Conservation (phyloP, 805 yeast genomes). For the Soucietia sequanensis region DNA sequence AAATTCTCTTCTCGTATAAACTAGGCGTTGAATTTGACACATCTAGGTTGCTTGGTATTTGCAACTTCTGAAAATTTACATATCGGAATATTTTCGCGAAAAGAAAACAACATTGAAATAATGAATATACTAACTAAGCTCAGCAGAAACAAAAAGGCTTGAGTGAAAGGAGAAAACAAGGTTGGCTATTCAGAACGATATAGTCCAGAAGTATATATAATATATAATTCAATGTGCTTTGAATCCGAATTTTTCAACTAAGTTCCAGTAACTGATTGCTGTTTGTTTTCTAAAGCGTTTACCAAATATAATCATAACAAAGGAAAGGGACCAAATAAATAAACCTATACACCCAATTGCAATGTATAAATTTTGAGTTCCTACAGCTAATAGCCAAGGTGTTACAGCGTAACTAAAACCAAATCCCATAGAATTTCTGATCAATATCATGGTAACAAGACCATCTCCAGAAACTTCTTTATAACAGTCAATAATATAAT, state of each 20-base stretch:
- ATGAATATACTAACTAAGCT: too few species aligned
- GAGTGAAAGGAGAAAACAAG: too few species aligned
- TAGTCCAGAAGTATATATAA: too few species aligned
- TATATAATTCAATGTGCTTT: slow-evolving; percentile 13
- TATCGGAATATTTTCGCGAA: too few species aligned
- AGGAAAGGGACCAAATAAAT: slow-evolving; percentile 18
- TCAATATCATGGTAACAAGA: slow-evolving; percentile 15
- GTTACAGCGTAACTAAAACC: slow-evolving; percentile 16
- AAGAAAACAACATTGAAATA: too few species aligned
- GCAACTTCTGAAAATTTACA: too few species aligned
- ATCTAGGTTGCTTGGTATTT: too few species aligned
- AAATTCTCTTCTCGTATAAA: too few species aligned
- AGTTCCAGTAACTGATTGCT: slow-evolving; percentile 13
- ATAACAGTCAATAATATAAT: slow-evolving; percentile 25
- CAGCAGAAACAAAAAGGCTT: too few species aligned
- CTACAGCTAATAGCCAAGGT: slow-evolving; percentile 13
- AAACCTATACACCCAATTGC: slow-evolving; percentile 14
- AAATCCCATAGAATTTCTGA: slow-evolving; percentile 13
- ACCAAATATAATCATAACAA: slow-evolving; percentile 15
- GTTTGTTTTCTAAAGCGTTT: slow-evolving; percentile 12
- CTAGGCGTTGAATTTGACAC: too few species aligned
- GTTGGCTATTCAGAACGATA: too few species aligned
- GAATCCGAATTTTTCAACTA: slow-evolving; percentile 16
- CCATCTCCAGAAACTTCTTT: slow-evolving; percentile 28
- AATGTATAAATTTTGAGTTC: slow-evolving; percentile 13